These are phyloP conservation scores for Botrytis elliptica DNA, from an alignment of 2,329 filamentous ascomycete genomes.

Conservation along the genomic window DNA sequence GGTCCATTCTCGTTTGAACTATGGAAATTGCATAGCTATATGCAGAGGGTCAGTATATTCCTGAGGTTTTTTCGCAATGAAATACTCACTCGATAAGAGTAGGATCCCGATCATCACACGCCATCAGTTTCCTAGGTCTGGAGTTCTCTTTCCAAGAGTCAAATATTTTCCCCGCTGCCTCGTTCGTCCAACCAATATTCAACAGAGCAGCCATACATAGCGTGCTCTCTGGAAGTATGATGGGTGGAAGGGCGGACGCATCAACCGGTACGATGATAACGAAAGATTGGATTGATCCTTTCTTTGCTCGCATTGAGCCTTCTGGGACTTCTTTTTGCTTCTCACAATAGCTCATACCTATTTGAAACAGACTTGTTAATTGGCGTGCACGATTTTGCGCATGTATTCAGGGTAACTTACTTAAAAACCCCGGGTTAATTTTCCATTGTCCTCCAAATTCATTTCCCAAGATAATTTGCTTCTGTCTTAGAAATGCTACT, in stretches of 20 bases:
- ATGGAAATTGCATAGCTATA: background rate
- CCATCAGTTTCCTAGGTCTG: background rate
- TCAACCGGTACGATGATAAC: background rate
- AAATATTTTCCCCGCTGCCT: background rate
- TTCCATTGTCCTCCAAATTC: background rate
- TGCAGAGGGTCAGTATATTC: background rate
- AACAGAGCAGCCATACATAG: background rate
- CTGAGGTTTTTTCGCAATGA: too few species aligned
- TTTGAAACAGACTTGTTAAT: background rate
- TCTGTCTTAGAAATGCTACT: background rate
- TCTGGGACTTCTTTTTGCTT: background rate
- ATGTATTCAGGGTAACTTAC: background rate
- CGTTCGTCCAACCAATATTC: background rate
- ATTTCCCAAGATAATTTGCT: background rate
- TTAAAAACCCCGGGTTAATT: background rate
- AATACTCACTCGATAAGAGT: conserved; percentile 8
- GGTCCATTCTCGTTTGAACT: background rate
- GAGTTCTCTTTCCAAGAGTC: background rate
- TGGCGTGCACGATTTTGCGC: too few species aligned
- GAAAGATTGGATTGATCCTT: background rate
- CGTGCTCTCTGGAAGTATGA: background rate
- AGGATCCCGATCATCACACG: background rate
- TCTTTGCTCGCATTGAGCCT: background rate
- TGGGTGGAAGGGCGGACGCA: background rate
- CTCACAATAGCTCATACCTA: background rate